Evolutionary conservation across 2,329 filamentous ascomycete genomes (phyloP), one percentile per base, ranked within the genome.

Genomic region (Beauveria sp.): DNA sequence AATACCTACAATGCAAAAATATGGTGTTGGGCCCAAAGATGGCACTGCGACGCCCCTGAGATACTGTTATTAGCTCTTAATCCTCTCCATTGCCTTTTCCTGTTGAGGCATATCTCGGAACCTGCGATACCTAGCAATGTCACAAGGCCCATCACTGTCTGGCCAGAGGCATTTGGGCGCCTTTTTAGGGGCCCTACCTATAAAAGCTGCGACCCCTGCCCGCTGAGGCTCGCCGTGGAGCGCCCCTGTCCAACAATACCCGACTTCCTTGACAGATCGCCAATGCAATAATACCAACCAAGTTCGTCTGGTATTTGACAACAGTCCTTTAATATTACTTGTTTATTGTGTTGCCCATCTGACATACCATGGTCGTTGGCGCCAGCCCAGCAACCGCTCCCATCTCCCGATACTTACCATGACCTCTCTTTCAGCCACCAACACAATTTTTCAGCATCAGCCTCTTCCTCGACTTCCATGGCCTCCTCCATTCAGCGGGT

Each of bases 221-320:
- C 55, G n/a, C 55, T 43, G 46, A 41, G 24, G 44, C 55, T 58
- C 46, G 16, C 12, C 47, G n/a, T 59, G 47, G 55, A 58, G 46
- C 55, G 14, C 41, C n/a, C 24, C 5, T 37, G 10, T 26, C 51
- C n/a, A 55, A 20, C n/a, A 37, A 34, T 16, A 20, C 24, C 22
- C 7, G 24, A 16, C n/a, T 9, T 26, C 37, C 55, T 26, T 59
- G 48, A 20, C 55, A 24, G 55, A 59, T 59, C 41, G 22, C 20
- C 47, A 52, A 44, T 34, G 18, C 47, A 44, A 47, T 26, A 53
- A 59, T 46, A 30, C 48, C 48, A 47, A 22, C 16, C 3, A 18
- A 7, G 46, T 28, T 46, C 40, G 40, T 47, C 57, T 59, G 40
- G 57, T 46, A 59, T 59, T 53, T 54, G 16, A 53, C 22, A 53